Base-by-base conservation (phyloP, 164 flowering plant genomes). In the Kingdonia uniflora region DNA sequence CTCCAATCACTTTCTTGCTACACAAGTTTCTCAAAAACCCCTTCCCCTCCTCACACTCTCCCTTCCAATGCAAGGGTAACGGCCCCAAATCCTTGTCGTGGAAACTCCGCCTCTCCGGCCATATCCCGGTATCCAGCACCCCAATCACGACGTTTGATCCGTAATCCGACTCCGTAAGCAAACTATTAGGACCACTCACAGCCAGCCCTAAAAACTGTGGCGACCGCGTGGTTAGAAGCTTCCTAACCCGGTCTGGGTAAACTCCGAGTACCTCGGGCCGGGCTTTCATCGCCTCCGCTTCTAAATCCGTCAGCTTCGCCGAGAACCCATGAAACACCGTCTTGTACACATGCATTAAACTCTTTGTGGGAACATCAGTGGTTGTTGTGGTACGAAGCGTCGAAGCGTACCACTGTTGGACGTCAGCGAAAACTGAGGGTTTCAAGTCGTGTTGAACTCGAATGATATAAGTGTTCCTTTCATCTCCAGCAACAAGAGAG, bases 261-360 rank as follows among this genome's bases (percentile, higher is more conserved):
- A 79, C 57, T 0, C 55, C 64, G 20, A 72, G 60, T 10, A 79
- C 60, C 10, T 38, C 70, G 1, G 54, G 70, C 5, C 60, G 65
- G 1, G 19, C 37, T 29, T 49, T 24, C 19, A 80, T 62, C 13
- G 55, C 17, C 12, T 52, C 56, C 0, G 68, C 80, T 54, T 74
- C 58, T 17, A 58, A 37, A 1, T 65, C 38, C 6, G 74, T 73
- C 0, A 77, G 65, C 35, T 41, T 62, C 11, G 80, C 71, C 0
- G 80, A 69, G 51, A 80, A 80, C 5, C 85, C 85, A 53, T 80
- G 72, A 39, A 80, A 77, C 14, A 75, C 78, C 0, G 73, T 80
- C 44, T 26, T 59, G 55, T 80, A 80, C 2, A 73, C 63, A 26
- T 80, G 73, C 2, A 45, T 45, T 21, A 45, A 21, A 16, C 0